Evolutionary conservation across 805 yeast species (phyloP), one percentile per base, ranked within the genome.

Genomic region (Jamesozyma lodderae): DNA sequence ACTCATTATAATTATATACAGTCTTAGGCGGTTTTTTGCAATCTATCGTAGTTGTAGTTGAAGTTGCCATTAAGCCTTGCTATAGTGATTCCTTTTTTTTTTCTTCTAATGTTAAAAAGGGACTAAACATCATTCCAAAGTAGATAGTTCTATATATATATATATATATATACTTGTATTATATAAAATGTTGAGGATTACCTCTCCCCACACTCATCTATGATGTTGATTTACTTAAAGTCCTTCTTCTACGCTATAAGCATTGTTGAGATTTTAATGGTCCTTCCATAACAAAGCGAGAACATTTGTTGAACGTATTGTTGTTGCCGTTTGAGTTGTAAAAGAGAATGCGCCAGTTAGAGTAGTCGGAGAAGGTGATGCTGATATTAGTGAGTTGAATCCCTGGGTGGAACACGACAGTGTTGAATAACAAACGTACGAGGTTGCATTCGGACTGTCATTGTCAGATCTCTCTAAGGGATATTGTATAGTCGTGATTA

Each of bases 291-390:
- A 31, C 15, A 37, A 18, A 19, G 21, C 20, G 28, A 33, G 23
- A 16, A 33, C 37, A 22, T 37, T 37, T 33, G 41, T 37, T 37
- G 41, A 37, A 23, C 36, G 33, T 14, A 28, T 37, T 33, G 41
- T 33, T 33, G 40, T 37, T 25, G 4, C 9, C 14, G 26, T 6
- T 13, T 6, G 4, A 7, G 24, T 19, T n/a, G 21, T 14, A 18
- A 11, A 3, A 15, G 28, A 23, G 19, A 33, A n/a, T 8, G 29
- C 7, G 15, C 15, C 14, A 11, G 18, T 16, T 13, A 10, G 4
- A 17, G 20, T 19, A 11, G 33, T n/a, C n/a, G 33, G 23, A n/a
- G 23, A 30, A 10, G 23, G 7, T 5, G 33, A 30, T 17, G 5
- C 14, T 25, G 9, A 13, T 9, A 25, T 6, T 25, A 25, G 14